Percentiles rank a stretch among this genome's conserved stretches.
phyloP scores from a whole-genome alignment of 441 rosid species.

The Populus hybrid region DNA sequence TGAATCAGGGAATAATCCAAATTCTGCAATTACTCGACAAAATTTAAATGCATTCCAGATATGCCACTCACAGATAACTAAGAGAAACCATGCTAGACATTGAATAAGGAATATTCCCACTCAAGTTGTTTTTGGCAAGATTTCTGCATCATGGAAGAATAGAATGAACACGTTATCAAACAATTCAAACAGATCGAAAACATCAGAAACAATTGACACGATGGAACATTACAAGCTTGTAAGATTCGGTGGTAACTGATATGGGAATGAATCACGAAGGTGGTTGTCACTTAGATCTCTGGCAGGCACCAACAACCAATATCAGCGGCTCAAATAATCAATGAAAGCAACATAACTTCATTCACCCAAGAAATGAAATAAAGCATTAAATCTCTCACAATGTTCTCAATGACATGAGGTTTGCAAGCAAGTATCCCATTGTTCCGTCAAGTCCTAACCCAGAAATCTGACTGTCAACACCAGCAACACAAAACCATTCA shows the following conservation, averaged over 20 bases:
- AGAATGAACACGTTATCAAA: conserved; percentile 1
- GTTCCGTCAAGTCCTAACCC: conserved; percentile 76
- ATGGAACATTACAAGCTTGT: conserved; percentile 70
- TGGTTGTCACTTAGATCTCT: conserved; percentile 89
- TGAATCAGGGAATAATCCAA: conserved; percentile 9
- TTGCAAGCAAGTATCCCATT: conserved; percentile 82
- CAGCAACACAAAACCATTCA: conserved; percentile 16
- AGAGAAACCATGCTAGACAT: conserved; percentile 68
- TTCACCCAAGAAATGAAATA: conserved; percentile 1
- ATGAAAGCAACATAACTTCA: conserved; percentile 12
- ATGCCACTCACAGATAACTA: conserved; percentile 63
- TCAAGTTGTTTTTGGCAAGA: conserved; percentile 77
- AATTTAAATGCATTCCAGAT: conserved; percentile 18
- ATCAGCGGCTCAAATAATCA: conserved; percentile 22
- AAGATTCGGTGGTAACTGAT: conserved; percentile 93
- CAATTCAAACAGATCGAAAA: conserved; percentile 6
- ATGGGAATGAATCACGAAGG: conserved; percentile 78
- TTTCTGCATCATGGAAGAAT: conserved; percentile 51
- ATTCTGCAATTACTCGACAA: conserved; percentile 10
- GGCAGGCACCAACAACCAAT: conserved; percentile 11
- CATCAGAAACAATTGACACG: conserved; percentile 10
- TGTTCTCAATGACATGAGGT: conserved; percentile 62
- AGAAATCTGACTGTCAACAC: conserved; percentile 62
- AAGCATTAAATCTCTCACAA: conserved; percentile 42
- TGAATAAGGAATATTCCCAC: conserved; percentile 90